Conservation (phyloP, 306 rosid species). For the Trichosanthes truncata region DNA sequence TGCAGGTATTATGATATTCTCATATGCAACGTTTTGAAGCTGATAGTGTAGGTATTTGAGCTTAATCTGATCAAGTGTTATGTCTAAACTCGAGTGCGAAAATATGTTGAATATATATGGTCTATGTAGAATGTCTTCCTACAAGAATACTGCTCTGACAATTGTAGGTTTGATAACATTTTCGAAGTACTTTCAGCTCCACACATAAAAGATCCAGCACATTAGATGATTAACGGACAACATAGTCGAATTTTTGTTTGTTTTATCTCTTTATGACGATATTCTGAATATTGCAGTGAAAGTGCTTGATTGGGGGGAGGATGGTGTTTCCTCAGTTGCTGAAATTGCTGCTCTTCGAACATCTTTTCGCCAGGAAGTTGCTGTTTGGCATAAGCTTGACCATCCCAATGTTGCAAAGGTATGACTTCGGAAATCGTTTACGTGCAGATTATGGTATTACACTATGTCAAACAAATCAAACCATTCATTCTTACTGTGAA, state of each 20-base stretch:
- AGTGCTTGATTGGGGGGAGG: constrained; percentile 45
- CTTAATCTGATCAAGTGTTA: not conserved
- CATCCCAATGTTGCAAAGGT: constrained; percentile 63
- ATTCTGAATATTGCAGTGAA: constrained; percentile 33
- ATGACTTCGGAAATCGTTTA: not conserved
- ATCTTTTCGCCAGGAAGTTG: constrained; percentile 46
- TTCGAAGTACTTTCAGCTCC: constrained; percentile 1
- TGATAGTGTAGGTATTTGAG: not conserved
- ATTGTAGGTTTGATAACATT: not conserved
- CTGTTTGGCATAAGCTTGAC: constrained; percentile 55
- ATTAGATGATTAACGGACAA: not conserved
- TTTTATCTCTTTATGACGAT: not conserved
- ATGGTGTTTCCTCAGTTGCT: constrained; percentile 31
- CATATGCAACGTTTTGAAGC: not conserved
- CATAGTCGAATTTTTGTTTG: not conserved
- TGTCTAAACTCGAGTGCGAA: not conserved
- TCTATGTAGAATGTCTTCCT: not conserved
- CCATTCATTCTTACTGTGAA: not conserved
- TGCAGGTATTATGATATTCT: not conserved
- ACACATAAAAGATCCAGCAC: not conserved
- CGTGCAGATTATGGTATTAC: not conserved
- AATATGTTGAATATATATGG: not conserved
- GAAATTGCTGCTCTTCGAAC: constrained; percentile 35
- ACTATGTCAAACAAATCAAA: not conserved
- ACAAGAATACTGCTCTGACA: not conserved